These are phyloP conservation scores for Claviceps citrina DNA, from an alignment of 2,329 filamentous ascomycete genomes.

Conservation along the genomic window DNA sequence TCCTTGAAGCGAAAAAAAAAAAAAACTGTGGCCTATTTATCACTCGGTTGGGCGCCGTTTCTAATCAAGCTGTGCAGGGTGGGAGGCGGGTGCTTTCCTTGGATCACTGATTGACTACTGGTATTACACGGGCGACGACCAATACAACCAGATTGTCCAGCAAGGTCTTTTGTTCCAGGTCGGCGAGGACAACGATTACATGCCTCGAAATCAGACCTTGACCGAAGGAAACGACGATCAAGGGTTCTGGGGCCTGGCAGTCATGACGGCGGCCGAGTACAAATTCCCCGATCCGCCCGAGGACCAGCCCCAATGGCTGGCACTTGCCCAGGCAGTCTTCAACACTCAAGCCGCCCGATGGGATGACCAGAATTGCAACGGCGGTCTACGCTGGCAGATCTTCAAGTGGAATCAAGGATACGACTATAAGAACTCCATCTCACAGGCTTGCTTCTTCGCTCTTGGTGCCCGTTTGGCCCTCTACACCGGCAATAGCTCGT, in stretches of 20 bases:
- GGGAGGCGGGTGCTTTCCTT: conserved; percentile 61
- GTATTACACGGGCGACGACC: conserved; percentile 61
- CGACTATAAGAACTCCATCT: conserved; percentile 58
- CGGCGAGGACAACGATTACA: conserved; percentile 58
- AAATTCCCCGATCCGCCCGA: conserved; percentile 45
- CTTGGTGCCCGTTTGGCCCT: conserved; percentile 52
- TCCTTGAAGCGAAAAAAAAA: background rate
- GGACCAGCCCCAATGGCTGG: conserved; percentile 48
- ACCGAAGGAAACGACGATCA: conserved; percentile 63
- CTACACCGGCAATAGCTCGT: conserved; percentile 65
- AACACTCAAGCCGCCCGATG: conserved; percentile 62
- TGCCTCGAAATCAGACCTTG: conserved; percentile 57
- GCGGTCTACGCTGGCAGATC: conserved; percentile 73
- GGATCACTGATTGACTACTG: conserved; percentile 66
- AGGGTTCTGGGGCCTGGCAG: conserved; percentile 57
- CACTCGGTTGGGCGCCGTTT: background rate
- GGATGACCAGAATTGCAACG: conserved; percentile 54
- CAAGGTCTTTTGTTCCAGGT: conserved; percentile 61
- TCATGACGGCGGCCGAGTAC: conserved; percentile 55
- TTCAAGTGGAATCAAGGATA: conserved; percentile 71
- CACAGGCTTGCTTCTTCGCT: conserved; percentile 47
- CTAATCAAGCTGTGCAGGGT: conserved; percentile 29
- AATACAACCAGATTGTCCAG: conserved; percentile 52
- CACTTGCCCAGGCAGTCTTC: conserved; percentile 65
- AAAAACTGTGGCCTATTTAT: background rate